phyloP scores from a whole-genome alignment of 2,329 filamentous ascomycete species.

The Phaeoacremonium minimum region DNA sequence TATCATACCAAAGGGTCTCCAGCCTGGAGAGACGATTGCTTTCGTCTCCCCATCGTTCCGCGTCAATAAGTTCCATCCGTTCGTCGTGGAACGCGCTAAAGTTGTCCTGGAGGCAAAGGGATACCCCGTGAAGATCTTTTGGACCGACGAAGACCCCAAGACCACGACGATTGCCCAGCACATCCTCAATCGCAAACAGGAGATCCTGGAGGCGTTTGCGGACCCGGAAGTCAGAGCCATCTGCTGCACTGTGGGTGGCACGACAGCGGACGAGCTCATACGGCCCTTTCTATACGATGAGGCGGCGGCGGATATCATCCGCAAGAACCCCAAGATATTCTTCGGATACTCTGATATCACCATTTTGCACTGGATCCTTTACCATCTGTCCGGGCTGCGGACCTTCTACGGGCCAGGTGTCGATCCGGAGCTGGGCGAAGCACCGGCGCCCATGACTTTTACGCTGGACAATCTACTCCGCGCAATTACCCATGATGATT shows the following conservation, averaged over 20 bases:
- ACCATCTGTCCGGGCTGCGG: slow-evolving; percentile 29
- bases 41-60: slow-evolving; percentile 34
- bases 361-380: slow-evolving; percentile 34
- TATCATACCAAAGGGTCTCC: slow-evolving; percentile 12
- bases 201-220: slow-evolving; percentile 30
- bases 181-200: slow-evolving; percentile 28
- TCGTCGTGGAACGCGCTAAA: slow-evolving; percentile 22
- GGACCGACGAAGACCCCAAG: slow-evolving; percentile 15
- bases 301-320: slow-evolving; percentile 25
- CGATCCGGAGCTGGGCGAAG: slow-evolving; percentile 31
- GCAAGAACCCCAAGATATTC: slow-evolving; percentile 32
- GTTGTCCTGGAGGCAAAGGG: slow-evolving; percentile 22
- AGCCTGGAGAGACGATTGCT: slow-evolving; percentile 30
- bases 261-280: slow-evolving; percentile 32
- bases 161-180: slow-evolving; percentile 20
- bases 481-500: slow-evolving; percentile 16
- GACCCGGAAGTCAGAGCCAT: slow-evolving; percentile 28
- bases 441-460: slow-evolving; percentile 20
- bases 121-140: slow-evolving; percentile 28
- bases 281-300: slow-evolving; percentile 28
- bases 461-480: slow-evolving; percentile 24
- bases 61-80: slow-evolving; percentile 23
- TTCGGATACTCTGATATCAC: slow-evolving; percentile 38
- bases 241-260: slow-evolving; percentile 33
- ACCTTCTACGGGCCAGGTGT: slow-evolving; percentile 38